Evolutionary conservation across 148 eudicot genomes (phyloP), one percentile per base, ranked within the genome.

Genomic region (Drosera capensis): DNA sequence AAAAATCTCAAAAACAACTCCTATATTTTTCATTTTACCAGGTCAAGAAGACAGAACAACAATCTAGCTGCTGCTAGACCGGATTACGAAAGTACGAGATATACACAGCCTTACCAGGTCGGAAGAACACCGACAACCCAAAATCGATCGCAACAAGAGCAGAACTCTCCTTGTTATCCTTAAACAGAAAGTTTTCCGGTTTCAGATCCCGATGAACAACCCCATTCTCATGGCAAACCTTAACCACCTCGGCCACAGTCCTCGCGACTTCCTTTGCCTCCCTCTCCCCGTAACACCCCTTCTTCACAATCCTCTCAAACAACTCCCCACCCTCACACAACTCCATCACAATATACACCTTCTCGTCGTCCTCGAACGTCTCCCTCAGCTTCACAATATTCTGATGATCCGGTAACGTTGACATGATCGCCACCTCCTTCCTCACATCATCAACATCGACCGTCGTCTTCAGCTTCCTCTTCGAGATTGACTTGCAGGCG

Each of bases 261-360:
- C 75, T 52, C 0, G 69, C 73, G 0, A 88, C 97, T 0, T 63
- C 71, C 0, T 92, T 94, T 0, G 97, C 97, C 0, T 86, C 97
- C 2, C 97, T 41, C 61, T 88, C 97, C 12, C 92, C 80, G 15
- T 88, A 88, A 75, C 80, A 92, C 34, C 97, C 97, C 2, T 86
- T 42, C 0, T 94, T 94, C 26, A 88, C 97, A 40, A 88, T 88
- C 73, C 94, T 64, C 59, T 88, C 97, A 40, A 88, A 88, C 26
- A 83, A 68, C 74, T 88, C 97, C 3, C 97, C 96, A 0, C 97
- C 97, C 43, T 83, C 97, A 29, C 97, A 88, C 44, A 88, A 31
- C 72, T 88, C 97, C 97, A 88, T 88, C 11, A 88, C 94, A 69
- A 88, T 65, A 73, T 88, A 94, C 36, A 88, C 97, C 0, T 86